phyloP scores from a whole-genome alignment of 371 early-diverging fungal genomes.

The Mortierella sp. region DNA sequence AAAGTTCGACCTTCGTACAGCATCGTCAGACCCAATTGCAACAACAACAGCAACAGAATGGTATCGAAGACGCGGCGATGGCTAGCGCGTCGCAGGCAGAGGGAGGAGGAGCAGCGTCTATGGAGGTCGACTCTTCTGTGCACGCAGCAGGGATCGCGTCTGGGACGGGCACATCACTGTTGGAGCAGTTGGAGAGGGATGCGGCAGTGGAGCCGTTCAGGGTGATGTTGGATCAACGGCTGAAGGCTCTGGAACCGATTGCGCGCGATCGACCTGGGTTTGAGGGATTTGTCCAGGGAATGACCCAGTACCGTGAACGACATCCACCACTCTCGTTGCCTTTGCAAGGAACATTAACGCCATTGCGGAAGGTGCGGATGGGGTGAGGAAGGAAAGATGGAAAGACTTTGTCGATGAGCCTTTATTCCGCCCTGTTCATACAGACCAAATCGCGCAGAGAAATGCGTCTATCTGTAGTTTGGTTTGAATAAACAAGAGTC shows the following conservation, averaged over 20 bases:
- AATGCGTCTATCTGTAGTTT: too few relatives aligned
- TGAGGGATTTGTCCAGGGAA: conserved; percentile 50
- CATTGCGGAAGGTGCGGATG: not conserved
- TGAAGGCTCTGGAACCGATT: conserved; percentile 30
- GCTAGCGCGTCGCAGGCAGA: too few relatives aligned
- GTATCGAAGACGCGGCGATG: not conserved
- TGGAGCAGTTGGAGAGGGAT: conserved; percentile 32
- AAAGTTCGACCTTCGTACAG: conserved; percentile 28
- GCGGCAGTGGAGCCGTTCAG: conserved; percentile 43
- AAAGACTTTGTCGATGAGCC: not conserved
- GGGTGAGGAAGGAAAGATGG: not conserved
- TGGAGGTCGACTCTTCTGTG: conserved; percentile 20
- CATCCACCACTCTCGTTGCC: conserved; percentile 35
- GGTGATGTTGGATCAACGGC: conserved; percentile 37
- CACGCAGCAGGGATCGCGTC: not conserved
- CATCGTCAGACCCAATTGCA: conserved; percentile 19
- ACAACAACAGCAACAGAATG: not conserved
- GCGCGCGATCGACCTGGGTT: conserved; percentile 52
- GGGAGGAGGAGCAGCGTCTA: not conserved
- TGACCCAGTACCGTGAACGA: conserved; percentile 30
- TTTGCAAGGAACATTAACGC: not conserved
- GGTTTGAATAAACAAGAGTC: too few relatives aligned
- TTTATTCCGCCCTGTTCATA: not conserved
- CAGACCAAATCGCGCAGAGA: too few relatives aligned
- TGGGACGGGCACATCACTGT: not conserved